phyloP scores from a whole-genome alignment of 768 basidiomycete species.

The Phallus indusiatus region DNA sequence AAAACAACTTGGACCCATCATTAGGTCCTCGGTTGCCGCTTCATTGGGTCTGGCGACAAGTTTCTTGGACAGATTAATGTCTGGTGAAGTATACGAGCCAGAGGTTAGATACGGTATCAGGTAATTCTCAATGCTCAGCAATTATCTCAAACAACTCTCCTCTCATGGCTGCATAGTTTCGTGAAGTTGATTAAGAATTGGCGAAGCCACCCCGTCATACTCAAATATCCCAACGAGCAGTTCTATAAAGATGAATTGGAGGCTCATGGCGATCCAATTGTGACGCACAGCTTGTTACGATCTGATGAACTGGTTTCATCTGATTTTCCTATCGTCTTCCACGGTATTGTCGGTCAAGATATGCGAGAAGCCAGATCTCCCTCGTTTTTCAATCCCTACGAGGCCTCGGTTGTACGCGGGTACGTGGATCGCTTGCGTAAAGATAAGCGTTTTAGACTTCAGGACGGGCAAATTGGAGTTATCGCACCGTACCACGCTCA shows the following conservation, averaged over 20 bases:
- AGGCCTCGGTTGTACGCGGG: constrained; percentile 41
- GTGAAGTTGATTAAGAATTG: constrained; percentile 58
- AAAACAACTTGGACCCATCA: constrained; percentile 62
- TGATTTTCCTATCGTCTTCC: constrained; percentile 55
- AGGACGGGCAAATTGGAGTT: constrained; percentile 45
- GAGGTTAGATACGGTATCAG: constrained; percentile 11
- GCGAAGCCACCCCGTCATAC: constrained; percentile 52
- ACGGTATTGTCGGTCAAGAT: constrained; percentile 50
- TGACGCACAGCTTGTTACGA: constrained; percentile 30
- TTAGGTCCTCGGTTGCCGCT: constrained; percentile 47
- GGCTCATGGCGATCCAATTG: constrained; percentile 30
- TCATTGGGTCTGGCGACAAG: constrained; percentile 49
- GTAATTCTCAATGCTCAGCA: neutral
- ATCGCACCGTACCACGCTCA: constrained; percentile 60
- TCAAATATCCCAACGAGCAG: constrained; percentile 48
- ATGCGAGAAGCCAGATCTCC: constrained; percentile 59
- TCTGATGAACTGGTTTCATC: constrained; percentile 33
- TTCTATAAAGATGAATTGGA: constrained; percentile 52
- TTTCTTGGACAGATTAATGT: constrained; percentile 54
- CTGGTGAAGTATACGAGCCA: constrained; percentile 32
- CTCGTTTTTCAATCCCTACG: constrained; percentile 63
- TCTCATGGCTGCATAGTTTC: constrained; percentile 28
- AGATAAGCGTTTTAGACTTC: constrained; percentile 23
- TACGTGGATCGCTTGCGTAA: constrained; percentile 31
- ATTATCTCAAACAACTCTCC: constrained; percentile 1